Evolutionary conservation across 2,329 filamentous ascomycete species (phyloP).

Genomic region (Apiospora saccharicola): DNA sequence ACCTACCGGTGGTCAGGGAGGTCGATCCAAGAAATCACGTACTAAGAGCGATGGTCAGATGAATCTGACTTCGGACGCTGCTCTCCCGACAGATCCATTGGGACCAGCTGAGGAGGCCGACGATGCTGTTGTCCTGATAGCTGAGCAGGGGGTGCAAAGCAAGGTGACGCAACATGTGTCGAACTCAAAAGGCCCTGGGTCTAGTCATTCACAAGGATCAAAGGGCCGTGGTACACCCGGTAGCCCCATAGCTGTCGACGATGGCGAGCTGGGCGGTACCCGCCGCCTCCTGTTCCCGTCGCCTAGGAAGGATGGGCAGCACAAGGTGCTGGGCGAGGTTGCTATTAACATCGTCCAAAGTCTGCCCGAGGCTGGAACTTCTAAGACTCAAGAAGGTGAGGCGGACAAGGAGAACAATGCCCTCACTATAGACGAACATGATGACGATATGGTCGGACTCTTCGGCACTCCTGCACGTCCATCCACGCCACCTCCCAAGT

Average conservation of each 20-base stretch:
- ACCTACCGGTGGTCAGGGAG: conserved; percentile 47
- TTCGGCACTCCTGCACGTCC: conserved; percentile 68
- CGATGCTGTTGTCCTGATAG: conserved; percentile 37
- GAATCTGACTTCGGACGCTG: conserved; percentile 61
- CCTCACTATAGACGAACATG: conserved; percentile 39
- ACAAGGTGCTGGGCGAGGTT: conserved; percentile 68
- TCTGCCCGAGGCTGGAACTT: conserved; percentile 45
- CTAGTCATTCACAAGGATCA: conserved; percentile 54
- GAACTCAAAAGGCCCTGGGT: conserved; percentile 42
- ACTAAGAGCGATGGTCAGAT: conserved; percentile 55
- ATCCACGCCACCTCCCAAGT: conserved; percentile 62
- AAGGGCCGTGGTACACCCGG: conserved; percentile 62
- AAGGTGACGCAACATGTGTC: not conserved
- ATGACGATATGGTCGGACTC: conserved; percentile 58
- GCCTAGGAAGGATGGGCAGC: conserved; percentile 69
- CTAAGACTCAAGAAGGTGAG: conserved; percentile 42
- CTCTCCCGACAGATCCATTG: conserved; percentile 60
- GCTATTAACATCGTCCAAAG: conserved; percentile 60
- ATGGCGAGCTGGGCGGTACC: conserved; percentile 62
- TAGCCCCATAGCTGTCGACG: conserved; percentile 63
- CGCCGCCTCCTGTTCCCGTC: conserved; percentile 80
- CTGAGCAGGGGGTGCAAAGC: not conserved
- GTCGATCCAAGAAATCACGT: conserved; percentile 56
- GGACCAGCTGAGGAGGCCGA: conserved; percentile 53
- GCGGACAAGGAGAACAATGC: conserved; percentile 53